Base-by-base conservation (phyloP, 225 moss, liverwort and hornwort genomes). In the Antitrichia curtipendula region DNA sequence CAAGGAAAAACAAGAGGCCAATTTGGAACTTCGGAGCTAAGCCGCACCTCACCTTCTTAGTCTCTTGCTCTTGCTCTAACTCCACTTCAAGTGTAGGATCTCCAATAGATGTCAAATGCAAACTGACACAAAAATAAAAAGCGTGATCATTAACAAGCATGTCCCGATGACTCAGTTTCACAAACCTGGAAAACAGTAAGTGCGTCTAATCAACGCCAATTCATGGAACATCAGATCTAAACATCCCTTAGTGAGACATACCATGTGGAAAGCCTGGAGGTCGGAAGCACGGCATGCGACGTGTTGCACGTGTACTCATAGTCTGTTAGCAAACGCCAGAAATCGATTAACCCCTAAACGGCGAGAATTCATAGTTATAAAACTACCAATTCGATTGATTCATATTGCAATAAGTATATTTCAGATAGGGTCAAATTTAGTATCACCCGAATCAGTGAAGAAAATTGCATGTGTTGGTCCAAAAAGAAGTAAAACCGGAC, bases 11-110 rank as follows among this genome's bases (percentile, higher is more conserved):
- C 64, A 85, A 1, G 40, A 85, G 28, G 81, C 2, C 62, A 63
- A 16, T 36, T 63, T 32, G n/a, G 58, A 9, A 7, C n/a, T 62
- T 62, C 24, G 29, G 50, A 47, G 28, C 34, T 68, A 58, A 92
- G 75, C 34, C 79, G 80, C 62, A 87, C 64, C 88, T 89, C 85
- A 94, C 94, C 92, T 94, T 93, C 79, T 80, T 91, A 81, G 91
- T 85, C 63, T 88, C 89, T 79, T 90, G 94, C 91, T 90, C 96
- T 88, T 94, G 94, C 90, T 95, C 94, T 84, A 97, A 87, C 90
- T 95, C 97, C 87, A 97, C 89, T 89, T 94, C 94, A 75, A 97
- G 76, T 47, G 93, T 94, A 85, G 91, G 91, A 88, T 94, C 93
- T 69, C 94, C 96, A 28, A 89, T 69, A 16, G 95, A 95, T 84